These are phyloP conservation scores for Aspergillus asperescens DNA, from an alignment of 495 filamentous ascomycete species.

Conservation along the genomic window DNA sequence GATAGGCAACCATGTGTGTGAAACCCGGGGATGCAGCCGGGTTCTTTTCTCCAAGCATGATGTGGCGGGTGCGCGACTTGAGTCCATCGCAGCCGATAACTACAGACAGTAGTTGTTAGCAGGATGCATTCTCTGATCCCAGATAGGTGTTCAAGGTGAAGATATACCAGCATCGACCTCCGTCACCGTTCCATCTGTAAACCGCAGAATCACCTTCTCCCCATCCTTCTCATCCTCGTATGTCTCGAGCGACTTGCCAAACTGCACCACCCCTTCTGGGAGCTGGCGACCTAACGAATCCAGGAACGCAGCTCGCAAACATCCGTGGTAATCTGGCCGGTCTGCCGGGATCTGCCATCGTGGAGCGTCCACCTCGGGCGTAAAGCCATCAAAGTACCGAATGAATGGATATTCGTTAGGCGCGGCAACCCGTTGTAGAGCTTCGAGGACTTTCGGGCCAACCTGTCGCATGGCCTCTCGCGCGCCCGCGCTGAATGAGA, in stretches of 20 bases:
- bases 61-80: slow-evolving; percentile 7
- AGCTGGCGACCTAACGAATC: slow-evolving; percentile 1
- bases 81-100: slow-evolving; percentile 16
- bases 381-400: slow-evolving; percentile 4
- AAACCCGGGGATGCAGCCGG: neutral
- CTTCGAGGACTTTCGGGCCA: neutral
- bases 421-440: neutral
- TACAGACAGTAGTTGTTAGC: neutral
- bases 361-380: neutral
- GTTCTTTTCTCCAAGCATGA: neutral
- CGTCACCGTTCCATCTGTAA: neutral
- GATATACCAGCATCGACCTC: slow-evolving; percentile 4
- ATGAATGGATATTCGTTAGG: slow-evolving; percentile 1
- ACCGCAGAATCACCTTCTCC: neutral
- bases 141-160: too few species aligned
- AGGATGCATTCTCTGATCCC: too few species aligned
- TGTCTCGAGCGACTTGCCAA: neutral
- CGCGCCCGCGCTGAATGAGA: slow-evolving; percentile 2
- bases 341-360: neutral
- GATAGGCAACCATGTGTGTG: slow-evolving; percentile 10
- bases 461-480: neutral
- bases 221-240: neutral
- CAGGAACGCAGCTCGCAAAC: slow-evolving; percentile 11
- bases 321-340: neutral
- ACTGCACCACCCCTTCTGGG: neutral